Evolutionary conservation across 805 yeast genomes (phyloP), one percentile per base, ranked within the genome.

Genomic region (Barnettozyma californica): DNA sequence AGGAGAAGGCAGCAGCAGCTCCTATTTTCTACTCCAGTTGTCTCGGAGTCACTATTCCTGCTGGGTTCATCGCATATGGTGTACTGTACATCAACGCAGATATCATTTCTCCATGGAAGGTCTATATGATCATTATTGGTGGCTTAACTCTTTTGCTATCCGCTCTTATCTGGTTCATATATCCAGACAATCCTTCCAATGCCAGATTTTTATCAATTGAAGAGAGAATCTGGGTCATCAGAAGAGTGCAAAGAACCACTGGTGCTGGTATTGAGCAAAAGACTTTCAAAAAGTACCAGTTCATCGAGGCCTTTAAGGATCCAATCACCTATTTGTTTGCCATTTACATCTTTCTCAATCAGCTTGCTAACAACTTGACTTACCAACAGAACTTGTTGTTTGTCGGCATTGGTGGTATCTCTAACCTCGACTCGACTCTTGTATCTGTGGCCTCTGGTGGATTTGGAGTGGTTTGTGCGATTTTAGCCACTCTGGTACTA

Each of bases 151-250:
- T 80, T 20, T 23, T 74, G 19, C 50, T 71, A 34, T 60, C 72
- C 2, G 39, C 68, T 2, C 41, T 67, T 5, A 60, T 73, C 4
- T 58, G 62, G 45, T 68, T 69, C 50, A 44, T 69, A 19, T 81
- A 78, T 55, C 87, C 87, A 37, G 70, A 74, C 50, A 77, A 80
- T 58, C 86, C 86, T 14, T 61, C 81, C 0, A 70, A 67, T 51
- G 80, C 80, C 6, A 68, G 62, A 48, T 76, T 76, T 53, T 66
- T 81, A 43, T 51, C 73, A 5, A 59, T 57, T 2, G 69, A 76
- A 40, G 86, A 43, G 21, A 43, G 31, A 25, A 43, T 43, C 16
- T 43, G 45, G 49, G 45, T 41, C n/a, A 45, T 58, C 63, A 58
- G 75, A 67, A 64, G 71, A 63, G 70, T 65, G 53, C 76, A 69